These are phyloP conservation scores for Ascodesmis nigricans DNA, from an alignment of 495 filamentous ascomycete species.

Conservation along the genomic window DNA sequence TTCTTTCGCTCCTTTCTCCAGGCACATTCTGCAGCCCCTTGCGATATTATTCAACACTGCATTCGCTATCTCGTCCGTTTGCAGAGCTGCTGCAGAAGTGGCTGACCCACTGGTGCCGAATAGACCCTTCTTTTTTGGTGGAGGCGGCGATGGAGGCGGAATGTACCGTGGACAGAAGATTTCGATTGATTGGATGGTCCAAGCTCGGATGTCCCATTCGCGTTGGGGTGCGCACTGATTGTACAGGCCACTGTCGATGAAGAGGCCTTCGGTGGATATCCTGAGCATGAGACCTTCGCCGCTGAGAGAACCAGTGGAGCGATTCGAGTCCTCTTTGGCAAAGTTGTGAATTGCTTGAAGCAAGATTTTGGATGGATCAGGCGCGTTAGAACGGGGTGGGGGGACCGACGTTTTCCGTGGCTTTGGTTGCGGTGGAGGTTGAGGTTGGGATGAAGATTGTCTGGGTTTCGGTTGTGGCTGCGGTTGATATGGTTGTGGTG, in stretches of 20 bases:
- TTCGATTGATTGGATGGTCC: conserved; percentile 83
- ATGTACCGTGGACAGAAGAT: conserved; percentile 49
- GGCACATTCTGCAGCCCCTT: not conserved
- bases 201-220: conserved; percentile 96
- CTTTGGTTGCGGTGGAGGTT: not conserved
- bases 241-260: conserved; percentile 85
- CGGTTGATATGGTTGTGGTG: too few species aligned
- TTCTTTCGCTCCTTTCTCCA: conserved; percentile 29
- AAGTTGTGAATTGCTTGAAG: too few species aligned
- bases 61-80: not conserved
- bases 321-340: too few species aligned
- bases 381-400: not conserved
- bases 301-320: too few species aligned
- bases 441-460: not conserved
- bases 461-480: not conserved
- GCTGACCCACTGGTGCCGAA: conserved; percentile 7
- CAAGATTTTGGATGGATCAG: not conserved
- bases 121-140: conserved; percentile 3
- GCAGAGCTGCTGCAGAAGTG: conserved; percentile 1
- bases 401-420: not conserved
- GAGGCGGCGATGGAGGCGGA: conserved; percentile 9
- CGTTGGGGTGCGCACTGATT: conserved; percentile 54
- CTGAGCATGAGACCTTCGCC: conserved; percentile 71
- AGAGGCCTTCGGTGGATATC: conserved; percentile 75
- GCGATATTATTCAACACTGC: conserved; percentile 1